Evolutionary conservation across 2,329 filamentous ascomycete species (phyloP).

Genomic region (Colletotrichum shisoi): DNA sequence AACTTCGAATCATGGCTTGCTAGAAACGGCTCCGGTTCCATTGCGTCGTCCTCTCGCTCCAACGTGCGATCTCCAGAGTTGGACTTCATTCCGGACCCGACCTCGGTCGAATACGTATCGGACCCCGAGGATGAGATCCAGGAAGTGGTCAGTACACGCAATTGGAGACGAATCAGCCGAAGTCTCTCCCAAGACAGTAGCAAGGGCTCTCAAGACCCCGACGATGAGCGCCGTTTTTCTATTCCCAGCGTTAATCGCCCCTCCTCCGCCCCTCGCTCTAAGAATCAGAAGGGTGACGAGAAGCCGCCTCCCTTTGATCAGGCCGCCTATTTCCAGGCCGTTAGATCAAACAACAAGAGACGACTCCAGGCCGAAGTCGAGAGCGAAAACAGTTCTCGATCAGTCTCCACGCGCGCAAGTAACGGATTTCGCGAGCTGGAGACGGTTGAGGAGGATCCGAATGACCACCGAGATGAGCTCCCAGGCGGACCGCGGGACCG

Average conservation of each 20-base stretch:
- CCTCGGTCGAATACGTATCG: constrained; percentile 27
- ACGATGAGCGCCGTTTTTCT: constrained; percentile 12
- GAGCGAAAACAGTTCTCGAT: constrained; percentile 31
- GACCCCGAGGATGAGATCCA: constrained; percentile 27
- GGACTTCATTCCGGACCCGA: constrained; percentile 25
- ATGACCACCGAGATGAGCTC: constrained; percentile 14
- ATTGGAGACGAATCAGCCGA: constrained; percentile 14
- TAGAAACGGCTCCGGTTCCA: constrained; percentile 19
- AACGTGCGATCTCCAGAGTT: constrained; percentile 23
- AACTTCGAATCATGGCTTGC: constrained; percentile 20
- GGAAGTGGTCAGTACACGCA: constrained; percentile 26
- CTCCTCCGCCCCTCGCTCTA: neutral
- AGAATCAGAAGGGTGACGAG: neutral
- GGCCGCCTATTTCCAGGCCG: constrained; percentile 21
- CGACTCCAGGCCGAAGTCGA: constrained; percentile 28
- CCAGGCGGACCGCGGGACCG: constrained; percentile 19
- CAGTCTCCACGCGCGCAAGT: constrained; percentile 31
- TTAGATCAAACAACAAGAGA: constrained; percentile 20
- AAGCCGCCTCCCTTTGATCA: constrained; percentile 15
- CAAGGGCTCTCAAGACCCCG: constrained; percentile 43
- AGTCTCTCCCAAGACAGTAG: constrained; percentile 56
- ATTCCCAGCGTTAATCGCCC: constrained; percentile 1
- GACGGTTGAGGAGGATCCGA: constrained; percentile 29
- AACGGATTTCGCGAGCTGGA: constrained; percentile 29
- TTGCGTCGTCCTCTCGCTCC: constrained; percentile 23